Conservation (phyloP, 208 protist species). For the Endotrypanum monterogeii region DNA sequence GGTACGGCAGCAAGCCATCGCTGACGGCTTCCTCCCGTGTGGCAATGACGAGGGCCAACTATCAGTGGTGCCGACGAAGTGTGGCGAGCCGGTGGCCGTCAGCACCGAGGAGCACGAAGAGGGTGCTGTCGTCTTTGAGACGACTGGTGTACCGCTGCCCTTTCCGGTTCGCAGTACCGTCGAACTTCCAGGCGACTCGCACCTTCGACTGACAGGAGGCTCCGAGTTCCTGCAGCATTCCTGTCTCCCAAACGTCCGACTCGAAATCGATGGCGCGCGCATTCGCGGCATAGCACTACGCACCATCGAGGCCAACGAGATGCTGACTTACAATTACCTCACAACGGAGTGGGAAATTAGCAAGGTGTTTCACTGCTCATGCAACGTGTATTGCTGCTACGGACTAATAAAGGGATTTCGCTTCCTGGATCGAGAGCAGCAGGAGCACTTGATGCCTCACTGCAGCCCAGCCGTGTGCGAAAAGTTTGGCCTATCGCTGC, state of each 20-base stretch:
- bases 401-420: conserved; percentile 80
- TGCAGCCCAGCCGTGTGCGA: conserved; percentile 71
- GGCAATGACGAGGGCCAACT: conserved; percentile 51
- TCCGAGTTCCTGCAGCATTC: conserved; percentile 84
- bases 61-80: conserved; percentile 44
- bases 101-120: conserved; percentile 41
- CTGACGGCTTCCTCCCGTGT: conserved; percentile 66
- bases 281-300: conserved; percentile 78
- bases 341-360: conserved; percentile 87
- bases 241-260: conserved; percentile 80
- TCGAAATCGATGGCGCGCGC: conserved; percentile 67
- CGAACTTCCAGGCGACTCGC: conserved; percentile 65
- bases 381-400: conserved; percentile 83
- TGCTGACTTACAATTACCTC: conserved; percentile 87
- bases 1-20: conserved; percentile 76
- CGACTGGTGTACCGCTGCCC: conserved; percentile 69
- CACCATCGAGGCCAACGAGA: conserved; percentile 69
- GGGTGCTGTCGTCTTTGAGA: conserved; percentile 60
- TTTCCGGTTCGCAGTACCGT: conserved; percentile 82
- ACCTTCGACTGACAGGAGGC: conserved; percentile 78
- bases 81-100: conserved; percentile 45
- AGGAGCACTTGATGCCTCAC: conserved; percentile 65
- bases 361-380: conserved; percentile 80
- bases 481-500: conserved; percentile 53
- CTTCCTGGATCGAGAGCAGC: conserved; percentile 71